Evolutionary conservation across 768 basidiomycete species (phyloP).

Genomic region (Tremella yokohamensis): DNA sequence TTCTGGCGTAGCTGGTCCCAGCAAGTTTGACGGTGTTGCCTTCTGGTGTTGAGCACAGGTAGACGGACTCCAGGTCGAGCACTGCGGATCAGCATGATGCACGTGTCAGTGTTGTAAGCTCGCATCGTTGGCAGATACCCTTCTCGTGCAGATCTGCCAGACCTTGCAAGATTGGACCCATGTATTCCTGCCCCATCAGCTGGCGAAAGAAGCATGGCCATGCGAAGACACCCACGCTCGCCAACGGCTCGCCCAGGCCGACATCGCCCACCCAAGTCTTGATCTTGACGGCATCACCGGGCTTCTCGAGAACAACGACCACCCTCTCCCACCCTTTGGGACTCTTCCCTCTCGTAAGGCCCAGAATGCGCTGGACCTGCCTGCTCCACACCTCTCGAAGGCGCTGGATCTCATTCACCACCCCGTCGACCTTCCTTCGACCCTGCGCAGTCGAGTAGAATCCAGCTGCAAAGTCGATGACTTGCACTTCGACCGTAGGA

Average conservation of each 20-base stretch:
- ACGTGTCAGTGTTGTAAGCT: neutral
- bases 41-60: conserved; percentile 37
- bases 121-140: conserved; percentile 38
- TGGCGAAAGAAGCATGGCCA: neutral
- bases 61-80: conserved; percentile 41
- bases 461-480: conserved; percentile 41
- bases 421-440: conserved; percentile 36
- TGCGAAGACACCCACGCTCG: conserved; percentile 20
- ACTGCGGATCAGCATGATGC: conserved; percentile 12
- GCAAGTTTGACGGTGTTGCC: conserved; percentile 66
- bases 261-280: conserved; percentile 30
- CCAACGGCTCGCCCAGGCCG: conserved; percentile 33
- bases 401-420: conserved; percentile 32
- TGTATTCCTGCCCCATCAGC: conserved; percentile 26
- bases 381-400: conserved; percentile 32
- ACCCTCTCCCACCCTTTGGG: conserved; percentile 46
- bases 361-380: conserved; percentile 33
- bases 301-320: conserved; percentile 34
- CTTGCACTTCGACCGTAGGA: conserved; percentile 30
- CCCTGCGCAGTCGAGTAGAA: conserved; percentile 44
- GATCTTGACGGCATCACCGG: conserved; percentile 29
- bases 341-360: conserved; percentile 36
- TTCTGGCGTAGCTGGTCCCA: conserved; percentile 67
- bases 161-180: conserved; percentile 37
- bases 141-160: conserved; percentile 37